Evolutionary conservation across 176 grass and related monocot species (phyloP).

Genomic region (Poa annua): DNA sequence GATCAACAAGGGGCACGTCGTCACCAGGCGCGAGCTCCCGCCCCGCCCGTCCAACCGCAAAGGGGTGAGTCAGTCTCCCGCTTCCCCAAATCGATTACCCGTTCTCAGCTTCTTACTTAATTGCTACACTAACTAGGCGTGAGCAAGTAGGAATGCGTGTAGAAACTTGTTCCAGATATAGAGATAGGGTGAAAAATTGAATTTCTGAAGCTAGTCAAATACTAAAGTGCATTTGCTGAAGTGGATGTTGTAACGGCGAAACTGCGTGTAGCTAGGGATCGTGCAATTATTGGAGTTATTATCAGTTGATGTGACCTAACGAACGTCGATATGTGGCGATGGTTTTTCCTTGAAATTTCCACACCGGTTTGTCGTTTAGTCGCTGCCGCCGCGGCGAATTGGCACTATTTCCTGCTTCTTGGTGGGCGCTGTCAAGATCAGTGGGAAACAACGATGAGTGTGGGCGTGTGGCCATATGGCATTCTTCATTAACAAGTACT

Average conservation of each 20-base stretch:
- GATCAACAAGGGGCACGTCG: conserved; percentile 4
- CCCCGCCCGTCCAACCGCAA: not conserved
- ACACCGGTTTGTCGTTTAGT: not conserved
- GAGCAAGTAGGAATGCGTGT: not conserved
- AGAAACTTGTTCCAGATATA: not conserved
- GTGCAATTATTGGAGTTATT: conserved; percentile 18
- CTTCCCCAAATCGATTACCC: not conserved
- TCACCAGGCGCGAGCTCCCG: conserved; percentile 23
- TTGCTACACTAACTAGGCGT: not conserved
- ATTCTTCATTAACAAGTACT: not conserved
- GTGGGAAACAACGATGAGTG: not conserved
- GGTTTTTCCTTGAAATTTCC: conserved; percentile 18
- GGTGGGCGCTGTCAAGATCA: conserved; percentile 7
- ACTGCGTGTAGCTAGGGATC: not conserved
- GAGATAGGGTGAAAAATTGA: not conserved
- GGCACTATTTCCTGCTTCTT: not conserved
- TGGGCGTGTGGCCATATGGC: not conserved
- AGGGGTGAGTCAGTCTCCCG: not conserved
- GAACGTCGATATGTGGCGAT: not conserved
- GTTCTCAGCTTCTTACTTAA: not conserved
- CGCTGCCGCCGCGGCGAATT: not conserved
- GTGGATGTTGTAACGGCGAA: not conserved
- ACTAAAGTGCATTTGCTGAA: not conserved
- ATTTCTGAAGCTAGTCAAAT: not conserved
- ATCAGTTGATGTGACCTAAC: not conserved